These are phyloP conservation scores for Amanita jacksonii DNA, from an alignment of 768 basidiomycete species.

Conservation along the genomic window DNA sequence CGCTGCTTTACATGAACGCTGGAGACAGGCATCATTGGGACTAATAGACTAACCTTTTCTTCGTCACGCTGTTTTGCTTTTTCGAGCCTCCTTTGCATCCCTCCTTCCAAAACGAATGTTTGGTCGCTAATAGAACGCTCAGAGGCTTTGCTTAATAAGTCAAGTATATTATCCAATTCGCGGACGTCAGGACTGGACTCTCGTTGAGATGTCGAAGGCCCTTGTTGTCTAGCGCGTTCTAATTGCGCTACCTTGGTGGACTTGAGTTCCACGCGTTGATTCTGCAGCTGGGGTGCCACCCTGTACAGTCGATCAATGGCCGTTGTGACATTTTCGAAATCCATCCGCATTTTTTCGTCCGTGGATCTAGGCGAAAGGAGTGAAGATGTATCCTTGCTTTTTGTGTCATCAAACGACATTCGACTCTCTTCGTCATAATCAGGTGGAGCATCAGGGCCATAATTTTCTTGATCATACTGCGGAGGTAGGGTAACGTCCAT, in stretches of 20 bases:
- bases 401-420: constrained; percentile 27
- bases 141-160: constrained; percentile 62
- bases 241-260: constrained; percentile 60
- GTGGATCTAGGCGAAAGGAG: constrained; percentile 20
- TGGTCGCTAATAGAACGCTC: constrained; percentile 61
- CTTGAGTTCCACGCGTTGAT: constrained; percentile 90
- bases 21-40: constrained; percentile 3
- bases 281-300: constrained; percentile 79
- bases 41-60: constrained; percentile 42
- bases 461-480: constrained; percentile 33
- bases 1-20: constrained; percentile 32
- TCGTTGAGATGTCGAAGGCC: constrained; percentile 20
- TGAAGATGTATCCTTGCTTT: constrained; percentile 19
- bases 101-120: constrained; percentile 56
- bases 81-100: constrained; percentile 45
- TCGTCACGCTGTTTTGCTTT: constrained; percentile 47
- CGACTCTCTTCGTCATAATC: constrained; percentile 39
- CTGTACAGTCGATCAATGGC: constrained; percentile 87
- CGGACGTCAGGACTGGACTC: constrained; percentile 37
- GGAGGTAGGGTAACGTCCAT: constrained; percentile 33
- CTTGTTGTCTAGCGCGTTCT: constrained; percentile 54
- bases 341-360: constrained; percentile 78
- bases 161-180: constrained; percentile 66
- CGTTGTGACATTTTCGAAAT: constrained; percentile 75
- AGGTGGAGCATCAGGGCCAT: constrained; percentile 36